Evolutionary conservation across 2,329 filamentous ascomycete genomes (phyloP), one percentile per base, ranked within the genome.

Genomic region (Escovopsis weberi): DNA sequence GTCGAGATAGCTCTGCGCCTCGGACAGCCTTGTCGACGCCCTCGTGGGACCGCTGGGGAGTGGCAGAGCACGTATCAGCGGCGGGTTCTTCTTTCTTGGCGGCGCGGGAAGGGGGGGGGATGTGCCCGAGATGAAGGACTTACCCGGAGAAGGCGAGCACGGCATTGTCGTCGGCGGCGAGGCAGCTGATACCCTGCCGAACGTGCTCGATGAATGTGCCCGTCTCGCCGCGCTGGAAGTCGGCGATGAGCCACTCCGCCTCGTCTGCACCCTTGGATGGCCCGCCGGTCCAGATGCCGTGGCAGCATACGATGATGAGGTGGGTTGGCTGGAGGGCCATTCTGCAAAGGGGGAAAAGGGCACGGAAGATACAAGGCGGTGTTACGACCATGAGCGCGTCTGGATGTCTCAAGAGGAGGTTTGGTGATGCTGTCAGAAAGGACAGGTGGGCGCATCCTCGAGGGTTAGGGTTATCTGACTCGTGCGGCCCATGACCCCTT

Each of bases 281-380:
- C 0, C 78, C 76, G 26, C 78, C 78, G 12, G 68, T 61, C 69
- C 82, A 93, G 45, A 89, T 85, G 26, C 78, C 83, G 62, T 94
- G 86, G 58, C 86, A 88, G 65, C 85, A 91, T 40, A 93, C 81
- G 39, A 93, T 64, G 41, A 93, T 75, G 10, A 93, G 70, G 49
- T 84, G 71, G 5, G 59, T 60, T 26, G 64, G 62, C 0, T 48
- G 36, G 32, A 45, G 46, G 42, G 45, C 23, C 45, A 50, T 51
- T 36, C 23, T 47, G 30, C 23, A 23, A 23, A 12, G 10, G 26
- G 23, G 5, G 12, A 19, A 3, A 19, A 39, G 19, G 37, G 26
- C 18, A 6, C 33, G 39, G 46, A 45, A 18, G 46, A 43, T 33
- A 47, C 46, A 12, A 8, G 36, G 23, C 23, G 6, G 6, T 23